Evolutionary conservation across 75 land plant species (phyloP).

Genomic region (Sequoia sempervirens): DNA sequence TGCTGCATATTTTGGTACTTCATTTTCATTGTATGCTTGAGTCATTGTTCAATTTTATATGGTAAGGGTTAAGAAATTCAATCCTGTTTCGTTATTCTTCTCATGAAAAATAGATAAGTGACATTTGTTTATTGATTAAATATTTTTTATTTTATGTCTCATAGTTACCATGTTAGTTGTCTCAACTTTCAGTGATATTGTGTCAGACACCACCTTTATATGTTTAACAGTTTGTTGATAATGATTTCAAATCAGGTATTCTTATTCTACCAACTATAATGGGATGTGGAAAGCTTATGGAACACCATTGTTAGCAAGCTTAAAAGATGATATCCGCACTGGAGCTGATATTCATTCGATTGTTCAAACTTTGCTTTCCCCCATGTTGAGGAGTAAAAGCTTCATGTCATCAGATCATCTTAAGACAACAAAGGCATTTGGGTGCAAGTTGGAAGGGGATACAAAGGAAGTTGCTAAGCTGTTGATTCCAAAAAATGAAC

Average conservation of each 20-base stretch:
- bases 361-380: constrained; percentile 44
- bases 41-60: background rate
- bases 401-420: background rate
- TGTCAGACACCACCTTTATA: background rate
- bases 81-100: background rate
- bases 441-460: background rate
- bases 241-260: constrained; percentile 22
- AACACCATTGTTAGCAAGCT: constrained; percentile 49
- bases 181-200: background rate
- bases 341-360: constrained; percentile 45
- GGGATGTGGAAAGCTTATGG: constrained; percentile 51
- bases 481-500: background rate
- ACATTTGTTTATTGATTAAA: background rate
- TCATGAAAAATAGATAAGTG: background rate
- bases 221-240: background rate
- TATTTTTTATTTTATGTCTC: background rate
- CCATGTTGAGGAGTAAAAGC: constrained; percentile 24
- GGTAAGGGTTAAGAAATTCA: background rate
- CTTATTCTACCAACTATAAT: constrained; percentile 10
- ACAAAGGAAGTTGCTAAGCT: background rate
- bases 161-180: background rate
- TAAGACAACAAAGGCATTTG: background rate
- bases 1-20: background rate
- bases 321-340: constrained; percentile 35
- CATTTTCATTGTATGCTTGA: background rate